A percentile compares a stretch with the other conserved stretches of the same genome.
Evolutionary conservation across 495 filamentous ascomycete genomes (phyloP).

Genomic region (Astrocystis sublimbata): DNA sequence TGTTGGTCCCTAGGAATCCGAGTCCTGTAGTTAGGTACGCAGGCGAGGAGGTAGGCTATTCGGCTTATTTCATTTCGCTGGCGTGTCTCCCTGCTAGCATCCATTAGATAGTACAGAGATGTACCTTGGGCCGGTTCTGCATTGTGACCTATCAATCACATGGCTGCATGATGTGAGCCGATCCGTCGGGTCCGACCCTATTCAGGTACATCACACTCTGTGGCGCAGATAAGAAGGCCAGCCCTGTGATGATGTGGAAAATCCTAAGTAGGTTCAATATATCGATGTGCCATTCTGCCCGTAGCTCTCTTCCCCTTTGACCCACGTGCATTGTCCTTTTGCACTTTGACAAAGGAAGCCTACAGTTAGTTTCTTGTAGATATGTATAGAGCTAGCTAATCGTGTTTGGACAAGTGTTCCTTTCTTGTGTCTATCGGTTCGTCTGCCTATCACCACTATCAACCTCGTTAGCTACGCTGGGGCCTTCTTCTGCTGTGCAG

Average conservation of each 20-base stretch:
- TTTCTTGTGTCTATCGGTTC: not conserved
- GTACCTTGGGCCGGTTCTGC: no score
- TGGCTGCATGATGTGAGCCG: conserved; percentile 1
- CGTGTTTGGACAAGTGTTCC: not conserved
- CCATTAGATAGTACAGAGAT: no score
- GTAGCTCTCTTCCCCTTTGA: not conserved
- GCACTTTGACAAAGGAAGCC: no score
- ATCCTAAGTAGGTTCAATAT: not conserved
- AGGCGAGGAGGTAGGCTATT: no score
- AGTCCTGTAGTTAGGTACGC: no score
- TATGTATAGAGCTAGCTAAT: not conserved
- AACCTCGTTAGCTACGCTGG: not conserved
- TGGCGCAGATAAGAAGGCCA: not conserved
- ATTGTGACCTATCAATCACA: not conserved
- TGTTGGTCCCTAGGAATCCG: not conserved
- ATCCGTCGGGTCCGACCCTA: not conserved
- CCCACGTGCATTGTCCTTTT: not conserved
- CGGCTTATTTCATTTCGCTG: no score
- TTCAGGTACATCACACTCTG: not conserved
- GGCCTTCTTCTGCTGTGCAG: not conserved
- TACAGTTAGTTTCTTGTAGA: no score
- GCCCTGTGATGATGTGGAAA: conserved; percentile 7
- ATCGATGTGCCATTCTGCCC: not conserved
- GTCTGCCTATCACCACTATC: no score
- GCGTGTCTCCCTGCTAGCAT: not conserved